These are phyloP conservation scores for Trichoderma atrobrunneum DNA, from an alignment of 2,329 filamentous ascomycete genomes.

Conservation along the genomic window DNA sequence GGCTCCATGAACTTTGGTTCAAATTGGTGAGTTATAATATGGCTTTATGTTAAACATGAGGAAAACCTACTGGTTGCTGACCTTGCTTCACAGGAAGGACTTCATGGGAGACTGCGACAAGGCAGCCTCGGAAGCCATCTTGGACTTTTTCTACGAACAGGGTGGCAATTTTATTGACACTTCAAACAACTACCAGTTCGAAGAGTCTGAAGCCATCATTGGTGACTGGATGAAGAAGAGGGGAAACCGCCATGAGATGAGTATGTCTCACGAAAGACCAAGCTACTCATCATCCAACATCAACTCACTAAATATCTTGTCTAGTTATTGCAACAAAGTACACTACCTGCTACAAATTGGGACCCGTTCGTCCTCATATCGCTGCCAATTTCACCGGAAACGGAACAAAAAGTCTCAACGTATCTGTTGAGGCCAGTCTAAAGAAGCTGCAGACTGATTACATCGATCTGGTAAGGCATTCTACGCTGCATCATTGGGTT, in stretches of 20 bases:
- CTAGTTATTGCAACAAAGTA: constrained; percentile 68
- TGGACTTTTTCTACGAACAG: constrained; percentile 64
- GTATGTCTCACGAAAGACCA: constrained; percentile 33
- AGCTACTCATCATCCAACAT: background rate
- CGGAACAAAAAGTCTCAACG: constrained; percentile 57
- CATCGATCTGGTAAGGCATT: constrained; percentile 56
- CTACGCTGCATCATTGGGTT: rapidly evolving
- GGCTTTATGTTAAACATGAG: background rate
- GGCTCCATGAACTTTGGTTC: constrained; percentile 65
- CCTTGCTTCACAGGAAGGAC: constrained; percentile 38
- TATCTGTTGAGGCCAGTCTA: constrained; percentile 55
- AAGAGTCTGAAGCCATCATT: constrained; percentile 62
- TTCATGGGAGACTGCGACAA: constrained; percentile 65
- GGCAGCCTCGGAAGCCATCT: constrained; percentile 57
- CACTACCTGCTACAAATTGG: constrained; percentile 55
- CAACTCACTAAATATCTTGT: background rate
- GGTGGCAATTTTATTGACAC: constrained; percentile 73
- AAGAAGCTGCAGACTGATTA: constrained; percentile 65
- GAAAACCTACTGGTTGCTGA: background rate
- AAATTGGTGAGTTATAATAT: constrained; percentile 39
- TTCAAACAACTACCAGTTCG: constrained; percentile 64
- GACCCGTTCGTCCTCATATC: constrained; percentile 41
- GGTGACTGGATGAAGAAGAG: constrained; percentile 69
- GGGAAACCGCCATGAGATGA: constrained; percentile 63
- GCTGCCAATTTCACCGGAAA: constrained; percentile 57